phyloP scores from a whole-genome alignment of 1,284 basidiomycete species.

The Ustilago cynodontis region DNA sequence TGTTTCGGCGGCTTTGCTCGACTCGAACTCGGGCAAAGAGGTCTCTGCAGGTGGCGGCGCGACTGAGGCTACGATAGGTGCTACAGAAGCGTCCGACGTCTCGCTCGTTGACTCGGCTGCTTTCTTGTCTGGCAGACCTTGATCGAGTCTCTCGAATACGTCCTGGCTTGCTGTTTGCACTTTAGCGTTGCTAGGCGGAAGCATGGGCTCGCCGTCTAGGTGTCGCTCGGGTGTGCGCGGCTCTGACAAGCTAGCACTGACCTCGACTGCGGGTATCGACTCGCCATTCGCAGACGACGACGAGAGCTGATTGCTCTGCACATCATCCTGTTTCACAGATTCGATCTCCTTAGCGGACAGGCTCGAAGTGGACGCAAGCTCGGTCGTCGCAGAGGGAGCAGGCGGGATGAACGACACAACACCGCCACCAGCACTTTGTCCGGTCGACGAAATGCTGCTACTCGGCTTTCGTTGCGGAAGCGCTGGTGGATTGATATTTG shows the following conservation, averaged over 20 bases:
- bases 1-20: background rate
- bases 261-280: background rate
- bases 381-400: conserved; percentile 38
- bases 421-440: conserved; percentile 30
- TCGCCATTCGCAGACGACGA: background rate
- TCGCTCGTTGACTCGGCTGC: background rate
- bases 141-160: background rate
- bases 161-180: conserved; percentile 2
- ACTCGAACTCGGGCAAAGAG: background rate
- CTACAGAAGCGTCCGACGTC: background rate
- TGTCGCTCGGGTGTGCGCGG: conserved; percentile 22
- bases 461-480: conserved; percentile 30
- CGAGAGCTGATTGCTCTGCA: background rate
- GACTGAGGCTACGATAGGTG: background rate
- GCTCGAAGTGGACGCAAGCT: conserved; percentile 26
- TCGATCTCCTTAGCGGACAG: conserved; percentile 8
- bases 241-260: background rate
- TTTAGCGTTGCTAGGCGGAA: background rate
- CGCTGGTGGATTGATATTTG: conserved; percentile 6
- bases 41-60: background rate
- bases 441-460: conserved; percentile 44
- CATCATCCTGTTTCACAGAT: conserved; percentile 7
- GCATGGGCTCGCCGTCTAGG: background rate
- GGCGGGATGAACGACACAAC: conserved; percentile 49
- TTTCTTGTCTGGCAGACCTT: background rate